phyloP scores from a whole-genome alignment of 345 rosid genomes.

The Adansonia digitata region DNA sequence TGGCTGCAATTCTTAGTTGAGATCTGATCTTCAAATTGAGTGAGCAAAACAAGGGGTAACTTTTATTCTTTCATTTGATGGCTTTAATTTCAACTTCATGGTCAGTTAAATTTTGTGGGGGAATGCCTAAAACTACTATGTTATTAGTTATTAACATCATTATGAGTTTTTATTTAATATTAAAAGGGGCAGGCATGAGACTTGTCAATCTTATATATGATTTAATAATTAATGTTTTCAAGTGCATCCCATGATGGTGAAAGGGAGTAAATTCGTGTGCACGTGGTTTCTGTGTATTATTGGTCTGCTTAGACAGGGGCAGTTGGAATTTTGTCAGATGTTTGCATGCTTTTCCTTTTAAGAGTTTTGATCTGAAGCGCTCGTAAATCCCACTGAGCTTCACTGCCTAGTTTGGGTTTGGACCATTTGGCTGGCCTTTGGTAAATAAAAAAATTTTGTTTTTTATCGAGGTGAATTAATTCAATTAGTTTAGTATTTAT shows the following conservation, averaged over 20 bases:
- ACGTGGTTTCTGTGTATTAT: slow-evolving; percentile 24
- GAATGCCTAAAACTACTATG: background rate
- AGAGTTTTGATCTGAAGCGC: background rate
- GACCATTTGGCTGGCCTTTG: background rate
- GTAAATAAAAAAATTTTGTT: too few relatives aligned
- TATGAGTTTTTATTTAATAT: background rate
- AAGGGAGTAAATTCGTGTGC: slow-evolving; percentile 14
- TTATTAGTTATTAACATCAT: background rate
- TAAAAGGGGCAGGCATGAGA: background rate
- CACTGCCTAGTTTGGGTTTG: background rate
- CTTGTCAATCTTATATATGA: background rate
- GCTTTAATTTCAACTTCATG: too few relatives aligned
- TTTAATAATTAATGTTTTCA: background rate
- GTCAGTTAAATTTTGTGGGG: background rate
- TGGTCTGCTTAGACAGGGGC: slow-evolving; percentile 27
- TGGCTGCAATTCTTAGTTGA: too few relatives aligned
- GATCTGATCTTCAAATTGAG: too few relatives aligned
- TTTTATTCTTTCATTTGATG: too few relatives aligned
- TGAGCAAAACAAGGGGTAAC: too few relatives aligned
- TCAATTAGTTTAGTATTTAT: too few relatives aligned
- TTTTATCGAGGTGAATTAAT: too few relatives aligned
- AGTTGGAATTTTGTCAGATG: slow-evolving; percentile 36
- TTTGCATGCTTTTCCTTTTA: background rate
- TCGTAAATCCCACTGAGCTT: slow-evolving; percentile 1
- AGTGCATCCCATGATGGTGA: slow-evolving; percentile 1